phyloP scores from a whole-genome alignment of 2,329 filamentous ascomycete genomes.

The Myotisia sp. region DNA sequence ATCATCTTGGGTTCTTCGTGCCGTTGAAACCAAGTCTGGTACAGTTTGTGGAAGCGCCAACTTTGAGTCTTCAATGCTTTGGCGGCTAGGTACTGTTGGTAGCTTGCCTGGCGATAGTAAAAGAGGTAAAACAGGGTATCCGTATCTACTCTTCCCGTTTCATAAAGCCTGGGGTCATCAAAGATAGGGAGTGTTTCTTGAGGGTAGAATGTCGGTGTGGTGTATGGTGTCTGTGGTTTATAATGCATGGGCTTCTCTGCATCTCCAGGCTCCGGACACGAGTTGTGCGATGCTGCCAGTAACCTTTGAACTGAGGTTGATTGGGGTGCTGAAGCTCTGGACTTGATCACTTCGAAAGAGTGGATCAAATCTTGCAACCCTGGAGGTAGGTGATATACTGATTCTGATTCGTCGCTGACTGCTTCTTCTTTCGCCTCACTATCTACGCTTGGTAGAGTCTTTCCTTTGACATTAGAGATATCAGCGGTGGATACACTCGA shows the following conservation, averaged over 20 bases:
- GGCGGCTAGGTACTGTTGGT: slow-evolving; percentile 88
- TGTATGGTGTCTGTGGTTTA: slow-evolving; percentile 66
- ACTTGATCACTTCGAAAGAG: slow-evolving; percentile 73
- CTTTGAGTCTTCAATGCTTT: slow-evolving; percentile 97
- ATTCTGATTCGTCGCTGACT: slow-evolving; percentile 55
- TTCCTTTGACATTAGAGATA: slow-evolving; percentile 18
- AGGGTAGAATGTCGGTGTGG: slow-evolving; percentile 71
- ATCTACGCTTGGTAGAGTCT: slow-evolving; percentile 29
- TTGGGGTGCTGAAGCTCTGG: slow-evolving; percentile 45
- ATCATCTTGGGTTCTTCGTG: slow-evolving; percentile 98
- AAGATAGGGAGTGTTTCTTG: slow-evolving; percentile 86
- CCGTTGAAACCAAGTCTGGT: slow-evolving; percentile 97
- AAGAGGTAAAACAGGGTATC: slow-evolving; percentile 98
- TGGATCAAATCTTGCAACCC: slow-evolving; percentile 81
- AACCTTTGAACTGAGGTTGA: slow-evolving; percentile 58
- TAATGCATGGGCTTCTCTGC: slow-evolving; percentile 72
- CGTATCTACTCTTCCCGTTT: slow-evolving; percentile 62
- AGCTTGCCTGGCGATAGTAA: slow-evolving; percentile 94
- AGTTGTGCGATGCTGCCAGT: slow-evolving; percentile 59
- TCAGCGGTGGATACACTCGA: slow-evolving; percentile 39
- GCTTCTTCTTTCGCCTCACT: slow-evolving; percentile 49
- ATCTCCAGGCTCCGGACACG: slow-evolving; percentile 61
- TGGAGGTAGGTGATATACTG: slow-evolving; percentile 81
- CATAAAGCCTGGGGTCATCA: slow-evolving; percentile 77
- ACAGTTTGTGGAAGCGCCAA: slow-evolving; percentile 99